A percentile compares a stretch with the other conserved stretches of the same genome.
Evolutionary conservation across 2,329 filamentous ascomycete species (phyloP).

Genomic region (Ophiognomonia clavigignenti-juglandacearum): DNA sequence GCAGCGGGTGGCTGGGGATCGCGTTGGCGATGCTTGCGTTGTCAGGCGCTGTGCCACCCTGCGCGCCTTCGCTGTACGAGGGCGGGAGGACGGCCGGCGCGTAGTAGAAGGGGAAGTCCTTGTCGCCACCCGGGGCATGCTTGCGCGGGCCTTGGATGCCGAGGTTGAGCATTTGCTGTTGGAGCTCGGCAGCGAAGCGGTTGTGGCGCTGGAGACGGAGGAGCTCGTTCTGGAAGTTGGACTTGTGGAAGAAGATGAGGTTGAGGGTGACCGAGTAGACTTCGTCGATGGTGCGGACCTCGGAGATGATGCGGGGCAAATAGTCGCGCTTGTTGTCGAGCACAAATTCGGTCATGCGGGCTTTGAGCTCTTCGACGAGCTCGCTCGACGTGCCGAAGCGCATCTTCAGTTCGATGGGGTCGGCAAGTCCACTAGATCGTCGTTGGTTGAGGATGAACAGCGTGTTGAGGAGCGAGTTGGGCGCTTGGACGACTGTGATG

Average conservation of each 20-base stretch:
- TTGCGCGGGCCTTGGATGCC: constrained; percentile 81
- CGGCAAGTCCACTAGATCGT: constrained; percentile 80
- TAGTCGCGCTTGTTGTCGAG: constrained; percentile 76
- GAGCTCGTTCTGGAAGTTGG: constrained; percentile 92
- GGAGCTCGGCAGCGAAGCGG: constrained; percentile 89
- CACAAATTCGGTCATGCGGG: constrained; percentile 78
- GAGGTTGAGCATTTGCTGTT: constrained; percentile 76
- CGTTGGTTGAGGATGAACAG: constrained; percentile 95
- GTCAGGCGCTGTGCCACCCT: constrained; percentile 1
- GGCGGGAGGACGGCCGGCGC: constrained; percentile 28
- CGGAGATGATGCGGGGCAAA: constrained; percentile 51
- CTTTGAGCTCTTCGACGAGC: constrained; percentile 77
- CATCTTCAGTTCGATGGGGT: constrained; percentile 77
- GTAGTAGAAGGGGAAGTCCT: constrained; percentile 60
- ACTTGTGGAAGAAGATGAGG: constrained; percentile 96
- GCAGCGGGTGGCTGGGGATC: no score
- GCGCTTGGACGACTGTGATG: constrained; percentile 71
- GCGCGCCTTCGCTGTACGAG: constrained; percentile 18
- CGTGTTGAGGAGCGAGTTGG: constrained; percentile 88
- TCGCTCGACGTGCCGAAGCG: constrained; percentile 83
- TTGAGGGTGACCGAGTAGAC: constrained; percentile 85
- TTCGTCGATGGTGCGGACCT: constrained; percentile 71
- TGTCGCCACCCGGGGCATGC: constrained; percentile 63
- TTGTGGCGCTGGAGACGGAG: constrained; percentile 86
- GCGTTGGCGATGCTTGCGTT: not conserved